phyloP scores from a whole-genome alignment of 2,329 filamentous ascomycete species.

The Cadophora malorum region DNA sequence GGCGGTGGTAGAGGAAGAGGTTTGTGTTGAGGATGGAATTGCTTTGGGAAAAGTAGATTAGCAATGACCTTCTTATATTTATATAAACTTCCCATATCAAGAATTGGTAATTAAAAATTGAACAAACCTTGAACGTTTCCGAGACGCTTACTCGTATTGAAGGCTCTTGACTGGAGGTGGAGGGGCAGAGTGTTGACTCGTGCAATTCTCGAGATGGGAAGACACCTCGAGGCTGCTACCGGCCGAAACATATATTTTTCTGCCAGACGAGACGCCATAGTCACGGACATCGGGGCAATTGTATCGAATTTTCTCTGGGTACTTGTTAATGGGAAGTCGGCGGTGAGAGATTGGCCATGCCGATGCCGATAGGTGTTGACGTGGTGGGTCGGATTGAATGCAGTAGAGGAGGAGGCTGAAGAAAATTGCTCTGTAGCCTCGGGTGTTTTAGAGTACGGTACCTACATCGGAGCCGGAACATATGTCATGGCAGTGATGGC shows the following conservation, averaged over 20 bases:
- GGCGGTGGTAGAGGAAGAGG: constrained; percentile 19
- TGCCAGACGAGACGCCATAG: constrained; percentile 11
- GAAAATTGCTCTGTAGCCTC: neutral
- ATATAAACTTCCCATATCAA: neutral
- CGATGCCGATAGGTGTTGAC: constrained; percentile 7
- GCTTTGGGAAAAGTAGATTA: neutral
- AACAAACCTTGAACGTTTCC: constrained; percentile 17
- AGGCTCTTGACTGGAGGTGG: constrained; percentile 8
- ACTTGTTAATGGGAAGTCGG: constrained; percentile 6
- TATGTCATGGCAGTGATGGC: too few relatives aligned
- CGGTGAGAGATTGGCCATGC: constrained; percentile 7
- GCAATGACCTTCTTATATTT: neutral
- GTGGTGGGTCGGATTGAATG: constrained; percentile 8
- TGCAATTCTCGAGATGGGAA: neutral
- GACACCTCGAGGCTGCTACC: constrained; percentile 16
- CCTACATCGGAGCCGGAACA: neutral
- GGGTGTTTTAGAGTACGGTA: neutral
- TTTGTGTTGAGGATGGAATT: neutral
- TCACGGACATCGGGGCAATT: constrained; percentile 13
- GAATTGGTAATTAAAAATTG: neutral
- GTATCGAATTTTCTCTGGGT: neutral
- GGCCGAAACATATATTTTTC: constrained; percentile 13
- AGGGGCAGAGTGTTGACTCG: constrained; percentile 18
- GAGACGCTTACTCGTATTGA: constrained; percentile 10
- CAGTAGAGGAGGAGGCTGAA: neutral